Evolutionary conservation across 2,329 filamentous ascomycete genomes (phyloP).

Genomic region (Colletotrichum plurivorum): DNA sequence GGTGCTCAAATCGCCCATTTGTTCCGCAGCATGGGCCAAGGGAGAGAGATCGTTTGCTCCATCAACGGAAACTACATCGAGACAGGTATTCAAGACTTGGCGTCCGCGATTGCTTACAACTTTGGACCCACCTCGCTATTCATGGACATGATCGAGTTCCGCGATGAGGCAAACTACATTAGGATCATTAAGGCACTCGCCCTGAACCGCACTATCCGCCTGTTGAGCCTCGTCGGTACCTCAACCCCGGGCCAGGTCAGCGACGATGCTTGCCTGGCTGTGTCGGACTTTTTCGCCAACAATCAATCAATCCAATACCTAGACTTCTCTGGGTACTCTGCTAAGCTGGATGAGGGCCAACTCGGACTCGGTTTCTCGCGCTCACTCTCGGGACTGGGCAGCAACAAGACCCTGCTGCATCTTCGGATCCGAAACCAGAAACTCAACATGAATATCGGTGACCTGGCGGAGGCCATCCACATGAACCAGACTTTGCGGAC

Average conservation of each 20-base stretch:
- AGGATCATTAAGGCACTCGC: constrained; percentile 65
- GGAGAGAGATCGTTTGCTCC: constrained; percentile 62
- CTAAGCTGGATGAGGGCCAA: constrained; percentile 70
- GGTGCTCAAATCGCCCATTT: constrained; percentile 65
- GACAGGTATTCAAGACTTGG: constrained; percentile 64
- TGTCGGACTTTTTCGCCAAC: constrained; percentile 65
- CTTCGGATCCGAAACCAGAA: constrained; percentile 70
- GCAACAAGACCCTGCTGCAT: constrained; percentile 62
- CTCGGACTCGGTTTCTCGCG: constrained; percentile 68
- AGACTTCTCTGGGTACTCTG: constrained; percentile 70
- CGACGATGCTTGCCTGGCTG: constrained; percentile 61
- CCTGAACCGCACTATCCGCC: constrained; percentile 63
- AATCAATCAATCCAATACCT: constrained; percentile 67
- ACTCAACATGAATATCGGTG: constrained; percentile 67
- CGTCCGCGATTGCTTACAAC: constrained; percentile 61
- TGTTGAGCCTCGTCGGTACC: constrained; percentile 68
- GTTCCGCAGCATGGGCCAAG: constrained; percentile 64
- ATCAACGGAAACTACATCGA: constrained; percentile 69
- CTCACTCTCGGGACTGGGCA: constrained; percentile 62
- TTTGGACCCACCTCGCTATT: constrained; percentile 65
- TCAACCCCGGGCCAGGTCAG: constrained; percentile 63
- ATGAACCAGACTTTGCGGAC: constrained; percentile 64
- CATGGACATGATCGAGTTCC: constrained; percentile 71
- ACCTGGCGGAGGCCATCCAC: constrained; percentile 64
- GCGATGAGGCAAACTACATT: constrained; percentile 65